phyloP scores from a whole-genome alignment of 129 eudicot species.

The Helianthus annuus region HanXRQr2.0-SUNRISE NC_035441.2:163467835-163468334 shows the following conservation, averaged over 20 bases:
- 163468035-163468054: not conserved
- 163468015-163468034: not conserved
- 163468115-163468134: not conserved
- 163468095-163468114: not conserved
- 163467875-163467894: not conserved
- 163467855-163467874: not conserved
- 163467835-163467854: conserved; percentile 22
- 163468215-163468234: no score
- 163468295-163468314: no score
- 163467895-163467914: not conserved
- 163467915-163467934: not conserved
- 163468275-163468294: no score
- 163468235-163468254: no score
- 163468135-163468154: not conserved
- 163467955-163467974: not conserved
- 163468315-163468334: no score
- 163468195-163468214: no score
- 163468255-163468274: no score
- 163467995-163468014: not conserved
- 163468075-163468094: not conserved
- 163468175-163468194: no score
- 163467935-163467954: not conserved
- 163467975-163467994: not conserved
- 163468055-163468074: not conserved
- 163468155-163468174: no score